phyloP scores from a whole-genome alignment of 768 basidiomycete genomes.

The Boletus tomentosulus region DNA sequence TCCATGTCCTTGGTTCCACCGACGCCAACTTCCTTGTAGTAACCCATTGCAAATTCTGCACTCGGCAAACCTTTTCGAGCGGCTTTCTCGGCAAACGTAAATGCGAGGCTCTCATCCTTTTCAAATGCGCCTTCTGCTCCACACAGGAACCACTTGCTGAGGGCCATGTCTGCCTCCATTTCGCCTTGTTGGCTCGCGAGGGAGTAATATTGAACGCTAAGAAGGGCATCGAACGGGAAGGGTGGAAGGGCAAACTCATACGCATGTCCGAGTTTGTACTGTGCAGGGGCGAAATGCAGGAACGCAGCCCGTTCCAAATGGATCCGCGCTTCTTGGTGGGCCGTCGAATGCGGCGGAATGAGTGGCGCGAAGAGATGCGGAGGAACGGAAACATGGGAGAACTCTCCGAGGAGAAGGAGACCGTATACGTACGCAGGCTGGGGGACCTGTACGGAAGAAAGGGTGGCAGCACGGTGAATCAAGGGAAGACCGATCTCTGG shows the following conservation, averaged over 20 bases:
- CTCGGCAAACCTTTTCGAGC: constrained; percentile 68
- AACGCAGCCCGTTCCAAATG: constrained; percentile 84
- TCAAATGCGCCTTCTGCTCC: constrained; percentile 75
- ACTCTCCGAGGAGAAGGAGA: constrained; percentile 82
- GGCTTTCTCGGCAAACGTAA: constrained; percentile 87
- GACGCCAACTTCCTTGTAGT: constrained; percentile 91
- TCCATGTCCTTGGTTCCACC: constrained; percentile 63
- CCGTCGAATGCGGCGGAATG: constrained; percentile 47
- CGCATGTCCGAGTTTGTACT: constrained; percentile 89
- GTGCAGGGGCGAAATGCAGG: constrained; percentile 78
- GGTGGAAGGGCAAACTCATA: constrained; percentile 89
- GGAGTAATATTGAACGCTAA: constrained; percentile 88
- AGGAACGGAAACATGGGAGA: constrained; percentile 59
- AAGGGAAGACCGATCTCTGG: constrained; percentile 61
- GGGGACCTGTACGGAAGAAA: constrained; percentile 70
- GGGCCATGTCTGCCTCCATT: constrained; percentile 92
- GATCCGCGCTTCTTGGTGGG: constrained; percentile 60
- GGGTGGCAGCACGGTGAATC: constrained; percentile 71
- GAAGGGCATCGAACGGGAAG: constrained; percentile 81
- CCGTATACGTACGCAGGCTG: constrained; percentile 88
- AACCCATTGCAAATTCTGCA: constrained; percentile 95
- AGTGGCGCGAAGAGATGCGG: constrained; percentile 48
- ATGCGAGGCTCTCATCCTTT: constrained; percentile 82
- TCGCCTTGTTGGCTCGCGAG: constrained; percentile 83
- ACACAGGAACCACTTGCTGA: constrained; percentile 96